Evolutionary conservation across 2,329 filamentous ascomycete genomes (phyloP).

Genomic region (Fusarium kyushuense): DNA sequence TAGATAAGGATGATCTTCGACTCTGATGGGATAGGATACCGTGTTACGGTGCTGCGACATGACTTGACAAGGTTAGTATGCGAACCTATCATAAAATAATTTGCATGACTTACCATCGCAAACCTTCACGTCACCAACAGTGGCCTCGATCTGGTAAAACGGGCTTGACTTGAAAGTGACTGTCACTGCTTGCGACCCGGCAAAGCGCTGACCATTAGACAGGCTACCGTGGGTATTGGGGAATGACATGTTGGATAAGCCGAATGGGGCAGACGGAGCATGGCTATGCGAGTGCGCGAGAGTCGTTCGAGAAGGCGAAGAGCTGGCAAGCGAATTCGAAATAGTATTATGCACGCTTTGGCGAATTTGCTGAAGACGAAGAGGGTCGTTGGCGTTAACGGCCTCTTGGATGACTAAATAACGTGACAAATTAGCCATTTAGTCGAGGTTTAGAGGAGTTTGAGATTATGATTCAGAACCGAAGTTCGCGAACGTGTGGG

Average conservation of each 20-base stretch:
- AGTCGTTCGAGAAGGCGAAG: constrained; percentile 36
- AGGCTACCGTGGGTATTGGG: constrained; percentile 33
- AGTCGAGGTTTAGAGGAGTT: constrained; percentile 4
- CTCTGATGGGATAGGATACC: constrained; percentile 58
- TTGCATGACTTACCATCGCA: constrained; percentile 74
- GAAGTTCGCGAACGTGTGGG: background rate
- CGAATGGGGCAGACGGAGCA: constrained; percentile 21
- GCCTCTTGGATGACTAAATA: constrained; percentile 58
- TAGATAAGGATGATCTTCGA: constrained; percentile 65
- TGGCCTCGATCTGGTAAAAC: constrained; percentile 79
- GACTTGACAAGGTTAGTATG: constrained; percentile 53
- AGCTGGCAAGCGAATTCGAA: constrained; percentile 44
- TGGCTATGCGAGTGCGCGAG: constrained; percentile 29
- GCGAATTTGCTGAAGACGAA: constrained; percentile 59
- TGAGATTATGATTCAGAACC: background rate
- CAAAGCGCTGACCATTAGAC: constrained; percentile 43
- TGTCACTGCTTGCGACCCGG: constrained; percentile 25
- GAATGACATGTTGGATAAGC: constrained; percentile 39
- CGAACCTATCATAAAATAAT: background rate
- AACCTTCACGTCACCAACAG: constrained; percentile 72
- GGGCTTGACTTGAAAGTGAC: constrained; percentile 76
- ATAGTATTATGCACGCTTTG: constrained; percentile 56
- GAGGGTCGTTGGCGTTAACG: constrained; percentile 53
- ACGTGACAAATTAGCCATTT: constrained; percentile 18
- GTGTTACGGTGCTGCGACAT: constrained; percentile 68